These are phyloP conservation scores for Elsinoe perseae DNA, from an alignment of 2,329 filamentous ascomycete species.

Conservation along the genomic window DNA sequence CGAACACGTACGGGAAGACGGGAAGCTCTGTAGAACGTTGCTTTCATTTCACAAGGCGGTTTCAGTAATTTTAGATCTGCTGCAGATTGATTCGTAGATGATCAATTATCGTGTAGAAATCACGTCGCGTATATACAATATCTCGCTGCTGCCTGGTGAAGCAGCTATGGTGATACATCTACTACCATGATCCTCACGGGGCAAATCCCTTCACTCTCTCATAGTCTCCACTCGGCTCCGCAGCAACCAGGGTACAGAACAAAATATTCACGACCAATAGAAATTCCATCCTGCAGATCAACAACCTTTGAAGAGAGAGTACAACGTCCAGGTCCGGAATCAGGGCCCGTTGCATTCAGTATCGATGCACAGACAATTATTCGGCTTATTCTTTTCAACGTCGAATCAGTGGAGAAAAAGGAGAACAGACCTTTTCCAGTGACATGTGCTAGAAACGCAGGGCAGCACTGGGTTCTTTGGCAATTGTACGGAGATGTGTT, in stretches of 20 bases:
- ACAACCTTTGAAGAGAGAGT: background rate
- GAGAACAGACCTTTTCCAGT: slow-evolving; percentile 3
- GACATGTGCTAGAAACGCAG: slow-evolving; percentile 1
- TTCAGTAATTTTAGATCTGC: slow-evolving; percentile 5
- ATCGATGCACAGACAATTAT: slow-evolving; percentile 11
- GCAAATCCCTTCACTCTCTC: background rate
- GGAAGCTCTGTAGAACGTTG: background rate
- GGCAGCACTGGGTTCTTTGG: background rate
- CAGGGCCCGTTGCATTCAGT: slow-evolving; percentile 7
- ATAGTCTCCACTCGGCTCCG: slow-evolving; percentile 4
- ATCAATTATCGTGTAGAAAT: background rate
- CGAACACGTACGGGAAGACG: background rate
- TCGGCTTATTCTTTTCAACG: slow-evolving; percentile 3
- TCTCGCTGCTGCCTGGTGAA: background rate
- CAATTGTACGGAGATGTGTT: background rate
- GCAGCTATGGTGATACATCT: background rate
- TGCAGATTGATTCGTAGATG: background rate
- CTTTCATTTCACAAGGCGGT: slow-evolving; percentile 11
- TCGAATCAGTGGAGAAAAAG: slow-evolving; percentile 13
- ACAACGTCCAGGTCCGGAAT: slow-evolving; percentile 14
- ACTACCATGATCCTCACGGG: background rate
- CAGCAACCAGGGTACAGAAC: slow-evolving; percentile 4
- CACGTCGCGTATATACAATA: background rate
- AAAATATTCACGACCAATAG: background rate
- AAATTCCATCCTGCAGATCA: background rate